phyloP scores from a whole-genome alignment of 768 basidiomycete species.

The Leccinellum albellum region DNA sequence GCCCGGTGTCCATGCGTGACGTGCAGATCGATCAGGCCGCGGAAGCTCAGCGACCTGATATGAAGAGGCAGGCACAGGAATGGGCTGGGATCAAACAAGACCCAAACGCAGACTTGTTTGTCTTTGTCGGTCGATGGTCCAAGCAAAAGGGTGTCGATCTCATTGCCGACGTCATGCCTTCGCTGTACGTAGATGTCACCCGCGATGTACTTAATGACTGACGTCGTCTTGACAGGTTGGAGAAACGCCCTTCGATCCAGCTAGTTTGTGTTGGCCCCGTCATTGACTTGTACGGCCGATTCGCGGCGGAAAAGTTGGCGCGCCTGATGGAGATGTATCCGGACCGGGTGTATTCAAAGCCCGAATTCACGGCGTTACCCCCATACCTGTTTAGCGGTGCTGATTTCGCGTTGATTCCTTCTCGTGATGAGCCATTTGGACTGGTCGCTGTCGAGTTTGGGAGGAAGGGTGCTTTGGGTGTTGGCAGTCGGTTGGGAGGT shows the following conservation, averaged over 20 bases:
- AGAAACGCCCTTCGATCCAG: slow-evolving; percentile 83
- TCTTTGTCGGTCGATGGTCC: slow-evolving; percentile 97
- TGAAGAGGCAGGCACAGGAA: slow-evolving; percentile 89
- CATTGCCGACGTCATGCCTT: slow-evolving; percentile 94
- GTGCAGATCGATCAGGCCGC: slow-evolving; percentile 75
- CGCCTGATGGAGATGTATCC: slow-evolving; percentile 95
- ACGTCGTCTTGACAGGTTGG: slow-evolving; percentile 48
- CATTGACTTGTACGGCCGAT: slow-evolving; percentile 92
- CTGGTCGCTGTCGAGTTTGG: slow-evolving; percentile 96
- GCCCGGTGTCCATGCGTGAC: slow-evolving; percentile 63
- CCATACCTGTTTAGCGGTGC: slow-evolving; percentile 93
- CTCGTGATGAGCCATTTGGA: slow-evolving; percentile 95
- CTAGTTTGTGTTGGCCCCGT: slow-evolving; percentile 89
- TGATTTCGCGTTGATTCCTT: slow-evolving; percentile 93
- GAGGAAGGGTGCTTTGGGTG: slow-evolving; percentile 92
- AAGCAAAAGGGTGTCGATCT: slow-evolving; percentile 98
- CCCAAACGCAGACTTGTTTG: slow-evolving; percentile 84
- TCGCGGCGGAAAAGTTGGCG: slow-evolving; percentile 90
- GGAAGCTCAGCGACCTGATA: slow-evolving; percentile 86
- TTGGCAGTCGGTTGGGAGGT: slow-evolving; percentile 90
- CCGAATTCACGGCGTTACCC: slow-evolving; percentile 91
- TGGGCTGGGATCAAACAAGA: slow-evolving; percentile 95
- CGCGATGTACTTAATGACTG: background rate
- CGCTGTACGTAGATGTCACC: slow-evolving; percentile 51
- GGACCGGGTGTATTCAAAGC: slow-evolving; percentile 92